These are phyloP conservation scores for Lentinula raphanica DNA, from an alignment of 768 basidiomycete genomes.

Conservation along the genomic window DNA sequence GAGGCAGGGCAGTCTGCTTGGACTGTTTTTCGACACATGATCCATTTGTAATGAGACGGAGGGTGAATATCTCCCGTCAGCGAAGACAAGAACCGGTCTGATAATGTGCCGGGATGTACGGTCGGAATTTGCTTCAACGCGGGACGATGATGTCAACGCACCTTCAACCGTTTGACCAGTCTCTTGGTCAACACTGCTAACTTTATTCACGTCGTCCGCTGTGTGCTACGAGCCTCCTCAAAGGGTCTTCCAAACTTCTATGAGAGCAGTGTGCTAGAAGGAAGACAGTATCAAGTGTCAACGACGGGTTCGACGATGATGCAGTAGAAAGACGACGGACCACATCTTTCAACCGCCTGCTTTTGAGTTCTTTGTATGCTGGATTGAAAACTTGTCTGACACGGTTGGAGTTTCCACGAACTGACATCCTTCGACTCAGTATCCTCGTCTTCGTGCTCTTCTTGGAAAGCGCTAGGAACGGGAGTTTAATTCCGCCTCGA, in stretches of 20 bases:
- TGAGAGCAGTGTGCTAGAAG: conserved; percentile 87
- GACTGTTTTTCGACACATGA: too few species aligned
- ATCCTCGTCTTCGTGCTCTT: conserved; percentile 63
- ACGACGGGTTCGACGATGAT: neutral
- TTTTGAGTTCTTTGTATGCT: conserved; percentile 84
- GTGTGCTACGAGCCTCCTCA: conserved; percentile 78
- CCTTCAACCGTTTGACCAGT: conserved; percentile 87
- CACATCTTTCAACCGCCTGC: conserved; percentile 80
- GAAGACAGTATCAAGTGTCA: conserved; percentile 1
- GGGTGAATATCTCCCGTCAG: conserved; percentile 89
- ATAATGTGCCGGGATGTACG: neutral
- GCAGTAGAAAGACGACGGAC: conserved; percentile 35
- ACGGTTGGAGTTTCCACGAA: conserved; percentile 60
- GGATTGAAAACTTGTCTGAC: conserved; percentile 82
- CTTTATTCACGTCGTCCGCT: conserved; percentile 68
- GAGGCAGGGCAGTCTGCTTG: too few species aligned
- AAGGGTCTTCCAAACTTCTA: conserved; percentile 96
- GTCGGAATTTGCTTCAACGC: neutral
- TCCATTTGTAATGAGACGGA: conserved; percentile 84
- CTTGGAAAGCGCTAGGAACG: conserved; percentile 55
- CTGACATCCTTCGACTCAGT: conserved; percentile 58
- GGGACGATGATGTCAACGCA: conserved; percentile 24
- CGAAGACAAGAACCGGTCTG: conserved; percentile 93
- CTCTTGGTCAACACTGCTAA: conserved; percentile 80
- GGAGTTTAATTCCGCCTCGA: conserved; percentile 80